Conservation (phyloP, 139 green algal species). For the Haematococcus lacustris region DNA sequence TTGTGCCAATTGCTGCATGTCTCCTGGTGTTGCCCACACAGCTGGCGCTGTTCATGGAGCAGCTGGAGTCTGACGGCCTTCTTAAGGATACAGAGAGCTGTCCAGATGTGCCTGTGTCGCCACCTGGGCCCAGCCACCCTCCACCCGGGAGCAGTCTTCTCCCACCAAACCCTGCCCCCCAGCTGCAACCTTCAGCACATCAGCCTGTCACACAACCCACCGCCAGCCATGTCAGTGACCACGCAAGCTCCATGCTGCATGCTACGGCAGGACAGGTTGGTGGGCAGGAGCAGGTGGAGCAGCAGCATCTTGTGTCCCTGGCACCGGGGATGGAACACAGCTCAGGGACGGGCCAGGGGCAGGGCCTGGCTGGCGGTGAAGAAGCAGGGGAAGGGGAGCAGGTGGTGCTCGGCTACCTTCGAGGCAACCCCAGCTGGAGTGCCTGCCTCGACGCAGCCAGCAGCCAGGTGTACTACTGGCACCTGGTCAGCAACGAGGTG, state of each 20-base stretch:
- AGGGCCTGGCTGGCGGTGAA: background rate
- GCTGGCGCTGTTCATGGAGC: constrained; percentile 65
- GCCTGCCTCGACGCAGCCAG: constrained; percentile 60
- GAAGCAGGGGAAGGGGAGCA: constrained; percentile 36
- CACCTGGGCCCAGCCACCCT: too few relatives aligned
- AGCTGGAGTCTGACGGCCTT: constrained; percentile 67
- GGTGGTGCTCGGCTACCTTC: constrained; percentile 49
- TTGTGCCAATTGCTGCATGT: too few relatives aligned
- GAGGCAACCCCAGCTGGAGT: constrained; percentile 36
- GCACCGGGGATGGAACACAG: too few relatives aligned
- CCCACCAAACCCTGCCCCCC: too few relatives aligned
- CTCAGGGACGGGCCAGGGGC: background rate
- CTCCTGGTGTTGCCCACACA: constrained; percentile 28
- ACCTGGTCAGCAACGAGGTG: constrained; percentile 51
- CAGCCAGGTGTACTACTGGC: constrained; percentile 62
- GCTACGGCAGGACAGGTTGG: background rate
- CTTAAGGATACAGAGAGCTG: too few relatives aligned
- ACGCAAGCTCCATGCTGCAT: too few relatives aligned
- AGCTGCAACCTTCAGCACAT: too few relatives aligned
- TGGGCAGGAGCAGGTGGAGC: background rate
- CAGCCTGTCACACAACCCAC: too few relatives aligned
- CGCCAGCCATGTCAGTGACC: too few relatives aligned
- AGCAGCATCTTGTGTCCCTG: constrained; percentile 1
- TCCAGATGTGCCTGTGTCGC: too few relatives aligned
- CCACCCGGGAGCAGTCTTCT: too few relatives aligned